A percentile compares a stretch with the other conserved stretches of the same genome.
These are phyloP conservation scores for Microdochium nivale DNA, from an alignment of 2,329 filamentous ascomycete genomes.

Conservation along the genomic window DNA sequence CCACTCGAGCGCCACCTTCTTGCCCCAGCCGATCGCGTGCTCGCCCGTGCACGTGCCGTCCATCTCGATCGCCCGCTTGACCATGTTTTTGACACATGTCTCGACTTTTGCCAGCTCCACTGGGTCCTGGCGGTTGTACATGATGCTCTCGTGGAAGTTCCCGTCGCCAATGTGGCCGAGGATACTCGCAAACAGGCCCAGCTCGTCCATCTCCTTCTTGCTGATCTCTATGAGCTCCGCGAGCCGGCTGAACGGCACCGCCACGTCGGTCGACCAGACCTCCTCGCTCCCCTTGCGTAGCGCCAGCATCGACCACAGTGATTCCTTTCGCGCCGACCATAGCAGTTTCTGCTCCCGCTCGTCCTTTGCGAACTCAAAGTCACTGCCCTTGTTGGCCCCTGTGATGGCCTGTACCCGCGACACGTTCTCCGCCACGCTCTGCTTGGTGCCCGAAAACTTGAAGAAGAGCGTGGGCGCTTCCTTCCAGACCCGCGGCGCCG, in stretches of 20 bases:
- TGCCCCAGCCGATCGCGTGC: conserved; percentile 78
- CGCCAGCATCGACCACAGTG: conserved; percentile 75
- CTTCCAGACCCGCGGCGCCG: conserved; percentile 60
- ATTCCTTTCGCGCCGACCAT: conserved; percentile 76
- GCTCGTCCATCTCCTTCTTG: conserved; percentile 79
- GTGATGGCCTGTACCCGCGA: conserved; percentile 59
- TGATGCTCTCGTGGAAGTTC: conserved; percentile 90
- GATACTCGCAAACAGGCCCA: conserved; percentile 80
- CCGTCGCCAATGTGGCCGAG: conserved; percentile 88
- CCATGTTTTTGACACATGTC: conserved; percentile 80
- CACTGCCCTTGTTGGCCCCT: conserved; percentile 51
- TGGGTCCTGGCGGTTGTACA: conserved; percentile 67
- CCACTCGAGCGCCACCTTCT: conserved; percentile 70
- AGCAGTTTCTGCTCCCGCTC: conserved; percentile 64
- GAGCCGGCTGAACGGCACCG: conserved; percentile 68
- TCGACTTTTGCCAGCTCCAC: conserved; percentile 70
- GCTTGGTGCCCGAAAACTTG: conserved; percentile 75
- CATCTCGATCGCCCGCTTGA: conserved; percentile 84
- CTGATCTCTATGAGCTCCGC: conserved; percentile 73
- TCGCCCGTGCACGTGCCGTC: conserved; percentile 89
- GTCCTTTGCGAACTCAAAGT: conserved; percentile 70
- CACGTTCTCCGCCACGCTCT: conserved; percentile 72
- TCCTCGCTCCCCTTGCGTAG: conserved; percentile 57
- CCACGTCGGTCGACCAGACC: conserved; percentile 78
- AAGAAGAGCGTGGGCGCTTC: conserved; percentile 75